These are phyloP conservation scores for Pestalotiopsis sp. DNA, from an alignment of 2,329 filamentous ascomycete species.

Conservation along the genomic window DNA sequence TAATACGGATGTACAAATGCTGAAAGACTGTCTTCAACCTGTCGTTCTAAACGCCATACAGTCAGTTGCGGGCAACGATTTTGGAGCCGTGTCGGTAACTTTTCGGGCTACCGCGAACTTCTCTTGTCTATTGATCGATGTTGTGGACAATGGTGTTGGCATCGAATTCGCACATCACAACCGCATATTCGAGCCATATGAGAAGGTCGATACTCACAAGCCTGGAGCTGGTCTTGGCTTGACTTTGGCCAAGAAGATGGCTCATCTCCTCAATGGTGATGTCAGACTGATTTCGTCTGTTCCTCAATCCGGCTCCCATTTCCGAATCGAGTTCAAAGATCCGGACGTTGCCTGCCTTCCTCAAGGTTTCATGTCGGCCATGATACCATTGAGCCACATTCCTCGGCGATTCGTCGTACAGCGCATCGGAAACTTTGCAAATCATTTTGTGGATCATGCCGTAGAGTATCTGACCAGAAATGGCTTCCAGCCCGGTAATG, in stretches of 20 bases:
- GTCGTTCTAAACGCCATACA: slow-evolving; percentile 12
- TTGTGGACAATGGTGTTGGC: slow-evolving; percentile 11
- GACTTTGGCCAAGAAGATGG: slow-evolving; percentile 11
- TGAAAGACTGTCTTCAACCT: slow-evolving; percentile 4
- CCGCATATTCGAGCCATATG: slow-evolving; percentile 13
- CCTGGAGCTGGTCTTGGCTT: slow-evolving; percentile 11
- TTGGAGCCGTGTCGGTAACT: slow-evolving; percentile 3
- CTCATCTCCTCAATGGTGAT: not conserved
- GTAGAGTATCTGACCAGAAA: slow-evolving; percentile 2
- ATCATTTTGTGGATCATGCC: slow-evolving; percentile 8
- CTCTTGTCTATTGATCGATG: slow-evolving; percentile 3
- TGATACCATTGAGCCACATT: not conserved
- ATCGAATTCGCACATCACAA: slow-evolving; percentile 3
- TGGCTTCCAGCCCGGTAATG: slow-evolving; percentile 1
- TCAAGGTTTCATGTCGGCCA: not conserved
- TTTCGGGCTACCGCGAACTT: not conserved
- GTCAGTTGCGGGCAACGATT: not conserved
- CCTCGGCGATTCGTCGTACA: not conserved
- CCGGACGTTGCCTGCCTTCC: not conserved
- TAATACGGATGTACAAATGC: slow-evolving; percentile 10
- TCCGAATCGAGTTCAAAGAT: slow-evolving; percentile 5
- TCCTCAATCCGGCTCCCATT: slow-evolving; percentile 8
- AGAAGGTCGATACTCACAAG: slow-evolving; percentile 12
- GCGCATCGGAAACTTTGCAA: not conserved
- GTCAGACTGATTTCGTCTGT: slow-evolving; percentile 10